These are phyloP conservation scores for Xerocomus potaroensis DNA, from an alignment of 768 basidiomycete genomes.

Conservation along the genomic window DNA sequence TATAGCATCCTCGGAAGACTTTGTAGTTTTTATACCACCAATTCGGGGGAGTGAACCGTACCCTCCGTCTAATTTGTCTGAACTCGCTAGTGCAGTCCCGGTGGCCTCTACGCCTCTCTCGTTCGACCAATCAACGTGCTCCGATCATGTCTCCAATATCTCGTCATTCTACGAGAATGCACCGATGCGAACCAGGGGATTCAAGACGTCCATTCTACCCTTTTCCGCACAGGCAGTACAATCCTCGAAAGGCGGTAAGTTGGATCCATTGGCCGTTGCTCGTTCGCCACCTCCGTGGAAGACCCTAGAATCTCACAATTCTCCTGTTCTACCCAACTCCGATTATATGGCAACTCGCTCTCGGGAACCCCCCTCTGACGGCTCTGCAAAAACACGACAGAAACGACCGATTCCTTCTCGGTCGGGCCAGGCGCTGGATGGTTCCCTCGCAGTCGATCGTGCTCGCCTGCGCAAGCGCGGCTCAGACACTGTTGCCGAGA, in stretches of 20 bases:
- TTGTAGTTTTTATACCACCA: conserved; percentile 19
- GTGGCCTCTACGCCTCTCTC: neutral
- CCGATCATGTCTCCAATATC: conserved; percentile 2
- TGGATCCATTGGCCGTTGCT: conserved; percentile 26
- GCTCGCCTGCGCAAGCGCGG: conserved; percentile 24
- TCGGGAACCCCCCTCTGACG: neutral
- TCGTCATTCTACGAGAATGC: conserved; percentile 19
- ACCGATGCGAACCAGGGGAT: neutral
- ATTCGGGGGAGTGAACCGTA: conserved; percentile 2
- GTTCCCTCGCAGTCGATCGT: conserved; percentile 18
- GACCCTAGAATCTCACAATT: neutral
- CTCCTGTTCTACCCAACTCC: neutral
- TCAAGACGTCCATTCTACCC: conserved; percentile 11
- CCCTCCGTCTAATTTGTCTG: neutral
- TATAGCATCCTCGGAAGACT: conserved; percentile 8
- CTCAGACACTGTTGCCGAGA: conserved; percentile 17
- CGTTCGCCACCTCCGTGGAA: conserved; percentile 28
- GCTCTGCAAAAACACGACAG: neutral
- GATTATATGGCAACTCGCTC: no score
- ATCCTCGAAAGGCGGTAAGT: conserved; percentile 6
- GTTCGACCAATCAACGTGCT: neutral
- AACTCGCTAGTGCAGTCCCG: neutral
- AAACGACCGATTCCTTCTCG: neutral
- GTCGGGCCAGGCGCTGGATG: conserved; percentile 5
- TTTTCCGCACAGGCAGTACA: conserved; percentile 17